These are phyloP conservation scores for Talaromyces adpressus DNA, from an alignment of 495 filamentous ascomycete species.

Conservation along the genomic window DNA sequence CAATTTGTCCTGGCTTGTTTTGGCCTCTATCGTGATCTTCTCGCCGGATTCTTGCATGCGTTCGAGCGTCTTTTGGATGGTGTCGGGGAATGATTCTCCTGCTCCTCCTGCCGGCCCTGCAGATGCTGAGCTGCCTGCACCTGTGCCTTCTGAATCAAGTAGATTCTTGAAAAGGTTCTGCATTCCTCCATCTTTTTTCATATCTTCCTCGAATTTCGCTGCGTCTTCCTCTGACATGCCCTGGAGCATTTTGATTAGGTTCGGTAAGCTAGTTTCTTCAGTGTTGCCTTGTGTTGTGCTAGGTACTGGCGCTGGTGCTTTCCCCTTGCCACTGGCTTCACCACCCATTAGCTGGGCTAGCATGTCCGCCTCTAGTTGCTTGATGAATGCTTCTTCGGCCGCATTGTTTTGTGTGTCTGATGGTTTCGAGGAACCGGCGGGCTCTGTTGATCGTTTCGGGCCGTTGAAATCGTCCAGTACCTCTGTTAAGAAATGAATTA, in stretches of 20 bases:
- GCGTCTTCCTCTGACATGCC: background rate
- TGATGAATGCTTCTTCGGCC: slow-evolving; percentile 59
- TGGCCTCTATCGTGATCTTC: slow-evolving; percentile 54
- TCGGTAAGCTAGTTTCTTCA: background rate
- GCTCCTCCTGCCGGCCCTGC: slow-evolving; percentile 14
- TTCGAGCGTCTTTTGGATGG: slow-evolving; percentile 85
- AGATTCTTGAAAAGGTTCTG: slow-evolving; percentile 60
- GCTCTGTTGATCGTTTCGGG: slow-evolving; percentile 30
- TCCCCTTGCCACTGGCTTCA: slow-evolving; percentile 20
- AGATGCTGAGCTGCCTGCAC: slow-evolving; percentile 65
- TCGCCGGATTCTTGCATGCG: slow-evolving; percentile 85
- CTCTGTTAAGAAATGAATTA: slow-evolving; percentile 42
- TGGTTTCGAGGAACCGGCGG: slow-evolving; percentile 20
- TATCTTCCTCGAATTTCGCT: background rate
- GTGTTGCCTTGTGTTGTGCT: background rate
- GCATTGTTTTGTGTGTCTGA: slow-evolving; percentile 2
- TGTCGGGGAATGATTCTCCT: slow-evolving; percentile 72
- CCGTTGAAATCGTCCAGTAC: slow-evolving; percentile 82
- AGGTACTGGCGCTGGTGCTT: slow-evolving; percentile 7
- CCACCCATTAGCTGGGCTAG: slow-evolving; percentile 58
- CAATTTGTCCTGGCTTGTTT: slow-evolving; percentile 26
- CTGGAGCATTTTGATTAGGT: background rate
- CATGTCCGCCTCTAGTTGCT: slow-evolving; percentile 82
- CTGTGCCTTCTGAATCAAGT: slow-evolving; percentile 54
- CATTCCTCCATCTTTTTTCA: background rate